Percentiles rank a stretch among this genome's conserved stretches.
These are phyloP conservation scores for Venturia asperata DNA, from an alignment of 2,329 filamentous ascomycete genomes.

Conservation along the genomic window DNA sequence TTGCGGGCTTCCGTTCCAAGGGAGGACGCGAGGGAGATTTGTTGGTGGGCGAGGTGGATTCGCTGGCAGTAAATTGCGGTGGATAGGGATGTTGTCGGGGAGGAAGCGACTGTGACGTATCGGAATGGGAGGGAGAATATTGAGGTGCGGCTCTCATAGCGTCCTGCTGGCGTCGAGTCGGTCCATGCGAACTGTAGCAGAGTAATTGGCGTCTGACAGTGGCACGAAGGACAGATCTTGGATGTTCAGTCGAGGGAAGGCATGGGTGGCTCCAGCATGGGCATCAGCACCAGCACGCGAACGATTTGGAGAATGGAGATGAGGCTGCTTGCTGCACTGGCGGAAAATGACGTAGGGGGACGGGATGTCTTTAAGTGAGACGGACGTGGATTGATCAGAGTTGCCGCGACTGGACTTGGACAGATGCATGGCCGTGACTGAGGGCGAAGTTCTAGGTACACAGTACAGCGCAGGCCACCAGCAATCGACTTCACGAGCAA, in stretches of 20 bases:
- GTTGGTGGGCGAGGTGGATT: too few species aligned
- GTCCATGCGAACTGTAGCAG: neutral
- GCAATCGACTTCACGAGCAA: neutral
- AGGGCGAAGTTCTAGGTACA: too few species aligned
- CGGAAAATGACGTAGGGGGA: neutral
- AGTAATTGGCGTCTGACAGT: neutral
- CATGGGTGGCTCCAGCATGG: neutral
- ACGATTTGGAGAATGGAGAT: neutral
- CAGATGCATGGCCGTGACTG: too few species aligned
- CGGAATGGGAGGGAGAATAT: neutral
- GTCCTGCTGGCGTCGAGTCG: constrained; percentile 2
- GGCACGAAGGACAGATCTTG: neutral
- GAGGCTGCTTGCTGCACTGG: neutral
- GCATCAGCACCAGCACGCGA: too few species aligned
- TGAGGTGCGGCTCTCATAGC: constrained; percentile 9
- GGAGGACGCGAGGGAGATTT: neutral
- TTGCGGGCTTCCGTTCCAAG: neutral
- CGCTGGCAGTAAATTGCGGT: neutral
- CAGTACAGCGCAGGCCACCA: too few species aligned
- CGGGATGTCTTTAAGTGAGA: neutral
- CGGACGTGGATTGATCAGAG: too few species aligned
- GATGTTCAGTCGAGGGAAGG: neutral
- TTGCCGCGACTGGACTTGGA: too few species aligned
- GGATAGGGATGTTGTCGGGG: neutral
- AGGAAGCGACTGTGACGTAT: constrained; percentile 3